phyloP scores from a whole-genome alignment of 495 filamentous ascomycete species.

The Hypomontagnella submonticulosa region DNA sequence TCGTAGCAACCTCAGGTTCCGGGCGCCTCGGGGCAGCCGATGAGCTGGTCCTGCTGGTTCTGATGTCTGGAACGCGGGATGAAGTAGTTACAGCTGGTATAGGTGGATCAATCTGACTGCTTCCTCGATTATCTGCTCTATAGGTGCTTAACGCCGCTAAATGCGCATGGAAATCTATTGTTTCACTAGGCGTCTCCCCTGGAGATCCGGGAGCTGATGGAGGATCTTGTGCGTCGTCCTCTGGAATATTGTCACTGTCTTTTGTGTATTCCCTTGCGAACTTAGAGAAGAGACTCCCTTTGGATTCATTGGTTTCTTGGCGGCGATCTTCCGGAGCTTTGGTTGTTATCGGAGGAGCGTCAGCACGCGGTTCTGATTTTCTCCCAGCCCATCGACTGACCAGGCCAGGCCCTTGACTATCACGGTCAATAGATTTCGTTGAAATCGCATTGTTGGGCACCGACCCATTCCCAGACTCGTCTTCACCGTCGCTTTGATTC shows the following conservation, averaged over 20 bases:
- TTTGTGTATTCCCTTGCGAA: constrained; percentile 29
- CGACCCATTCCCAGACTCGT: background rate
- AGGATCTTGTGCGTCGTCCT: background rate
- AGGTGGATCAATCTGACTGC: constrained; percentile 40
- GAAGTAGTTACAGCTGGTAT: constrained; percentile 53
- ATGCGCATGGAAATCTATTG: constrained; percentile 37
- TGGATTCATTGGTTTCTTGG: constrained; percentile 7
- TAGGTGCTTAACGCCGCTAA: constrained; percentile 32
- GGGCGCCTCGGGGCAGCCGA: constrained; percentile 62
- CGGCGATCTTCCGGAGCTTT: constrained; percentile 9
- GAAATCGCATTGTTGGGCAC: constrained; percentile 25
- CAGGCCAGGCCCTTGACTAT: constrained; percentile 41
- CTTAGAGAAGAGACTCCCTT: constrained; percentile 16
- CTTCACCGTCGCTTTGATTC: constrained; percentile 40
- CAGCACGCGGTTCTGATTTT: constrained; percentile 44
- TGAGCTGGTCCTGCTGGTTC: constrained; percentile 33
- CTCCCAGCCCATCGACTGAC: constrained; percentile 50
- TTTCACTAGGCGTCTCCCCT: constrained; percentile 20
- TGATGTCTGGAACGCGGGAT: constrained; percentile 49
- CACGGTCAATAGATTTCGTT: constrained; percentile 28
- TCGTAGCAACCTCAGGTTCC: constrained; percentile 80
- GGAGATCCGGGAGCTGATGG: constrained; percentile 9
- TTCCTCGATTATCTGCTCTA: constrained; percentile 4
- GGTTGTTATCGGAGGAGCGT: constrained; percentile 15
- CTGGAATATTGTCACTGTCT: constrained; percentile 5